Percentiles rank a stretch among this genome's conserved stretches.
phyloP scores from a whole-genome alignment of 2,329 filamentous ascomycete genomes.

The Xylogone sp. region DNA sequence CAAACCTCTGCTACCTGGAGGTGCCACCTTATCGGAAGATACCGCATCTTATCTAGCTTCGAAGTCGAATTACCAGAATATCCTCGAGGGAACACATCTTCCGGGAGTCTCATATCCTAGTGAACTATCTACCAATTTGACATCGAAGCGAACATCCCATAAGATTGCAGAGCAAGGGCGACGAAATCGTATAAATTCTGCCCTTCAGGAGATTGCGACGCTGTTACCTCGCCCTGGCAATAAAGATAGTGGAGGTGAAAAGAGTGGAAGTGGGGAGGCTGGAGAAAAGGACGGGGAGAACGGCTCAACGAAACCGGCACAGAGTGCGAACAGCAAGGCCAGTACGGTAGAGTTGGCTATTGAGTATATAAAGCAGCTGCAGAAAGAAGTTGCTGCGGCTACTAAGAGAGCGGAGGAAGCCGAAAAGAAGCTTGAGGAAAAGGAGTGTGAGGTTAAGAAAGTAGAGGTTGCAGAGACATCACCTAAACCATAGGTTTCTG shows the following conservation, averaged over 20 bases:
- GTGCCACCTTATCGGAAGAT: slow-evolving; percentile 51
- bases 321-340: slow-evolving; percentile 79
- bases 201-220: slow-evolving; percentile 84
- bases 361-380: slow-evolving; percentile 84
- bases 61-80: slow-evolving; percentile 98
- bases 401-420: slow-evolving; percentile 50
- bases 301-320: slow-evolving; percentile 34
- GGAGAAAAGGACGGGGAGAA: slow-evolving; percentile 46
- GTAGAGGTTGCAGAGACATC: not conserved
- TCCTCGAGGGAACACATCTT: slow-evolving; percentile 86
- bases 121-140: slow-evolving; percentile 87
- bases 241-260: slow-evolving; percentile 33
- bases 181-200: slow-evolving; percentile 91
- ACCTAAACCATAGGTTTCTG: not conserved
- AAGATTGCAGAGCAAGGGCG: slow-evolving; percentile 97
- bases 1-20: slow-evolving; percentile 77
- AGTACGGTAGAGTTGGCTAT: slow-evolving; percentile 98
- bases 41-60: slow-evolving; percentile 73
- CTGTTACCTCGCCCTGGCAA: slow-evolving; percentile 63
- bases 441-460: not conserved
- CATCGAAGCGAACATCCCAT: slow-evolving; percentile 94
- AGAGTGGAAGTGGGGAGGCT: slow-evolving; percentile 31
- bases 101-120: slow-evolving; percentile 89
- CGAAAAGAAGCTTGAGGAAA: slow-evolving; percentile 19
- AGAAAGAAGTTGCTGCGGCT: slow-evolving; percentile 66